phyloP scores from a whole-genome alignment of 106 monocot species.

The Gastrodia elata region DNA sequence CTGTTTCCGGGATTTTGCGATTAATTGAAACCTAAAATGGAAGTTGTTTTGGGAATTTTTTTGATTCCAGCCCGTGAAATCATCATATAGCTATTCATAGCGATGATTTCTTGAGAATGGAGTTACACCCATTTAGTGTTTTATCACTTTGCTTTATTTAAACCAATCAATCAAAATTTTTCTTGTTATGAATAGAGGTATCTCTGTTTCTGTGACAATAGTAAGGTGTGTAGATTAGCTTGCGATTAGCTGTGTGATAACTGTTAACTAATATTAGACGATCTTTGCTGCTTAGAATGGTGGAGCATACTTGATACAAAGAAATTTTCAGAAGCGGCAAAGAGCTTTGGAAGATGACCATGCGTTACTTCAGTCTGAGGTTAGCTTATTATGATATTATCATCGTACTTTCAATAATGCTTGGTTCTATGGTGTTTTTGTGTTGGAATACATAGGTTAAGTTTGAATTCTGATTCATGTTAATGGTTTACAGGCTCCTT shows the following conservation, averaged over 20 bases:
- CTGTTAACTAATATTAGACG: neutral
- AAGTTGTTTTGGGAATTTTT: neutral
- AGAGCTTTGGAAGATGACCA: constrained; percentile 39
- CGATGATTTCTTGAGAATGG: neutral
- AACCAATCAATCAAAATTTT: neutral
- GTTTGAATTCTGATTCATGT: neutral
- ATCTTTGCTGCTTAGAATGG: constrained; percentile 36
- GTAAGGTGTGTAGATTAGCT: neutral
- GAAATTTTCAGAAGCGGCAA: constrained; percentile 59
- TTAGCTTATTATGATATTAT: constrained; percentile 10
- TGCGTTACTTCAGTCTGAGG: constrained; percentile 32
- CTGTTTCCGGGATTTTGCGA: neutral
- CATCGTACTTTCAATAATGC: neutral
- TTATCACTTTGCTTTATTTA: neutral
- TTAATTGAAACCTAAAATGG: neutral
- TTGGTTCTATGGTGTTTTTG: neutral
- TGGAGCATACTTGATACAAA: constrained; percentile 75
- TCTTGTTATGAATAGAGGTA: neutral
- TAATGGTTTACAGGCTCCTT: neutral
- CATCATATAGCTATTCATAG: neutral
- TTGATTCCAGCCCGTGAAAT: neutral
- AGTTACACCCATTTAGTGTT: neutral
- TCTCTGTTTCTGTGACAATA: neutral
- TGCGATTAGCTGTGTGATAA: neutral
- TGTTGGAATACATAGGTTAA: neutral